Percentiles rank a stretch among this genome's conserved stretches.
Evolutionary conservation across 192 early-diverging fungal species (phyloP).

Genomic region (Umbelopsis ramanniana): DNA sequence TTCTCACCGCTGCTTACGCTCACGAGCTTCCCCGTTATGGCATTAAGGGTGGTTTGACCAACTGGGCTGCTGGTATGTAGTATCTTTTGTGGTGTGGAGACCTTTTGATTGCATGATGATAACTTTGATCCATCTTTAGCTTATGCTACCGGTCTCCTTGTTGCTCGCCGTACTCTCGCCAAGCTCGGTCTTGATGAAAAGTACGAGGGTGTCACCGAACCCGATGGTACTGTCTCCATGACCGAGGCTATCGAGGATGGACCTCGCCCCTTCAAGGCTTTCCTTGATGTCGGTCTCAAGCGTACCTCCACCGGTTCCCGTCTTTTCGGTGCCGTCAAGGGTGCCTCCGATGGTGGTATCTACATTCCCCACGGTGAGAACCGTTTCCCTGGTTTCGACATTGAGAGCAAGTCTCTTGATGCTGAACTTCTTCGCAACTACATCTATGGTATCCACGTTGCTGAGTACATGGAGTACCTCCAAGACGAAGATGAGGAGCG

Average conservation of each 20-base stretch:
- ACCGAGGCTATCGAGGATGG: slow-evolving; percentile 91
- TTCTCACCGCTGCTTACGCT: slow-evolving; percentile 93
- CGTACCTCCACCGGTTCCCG: slow-evolving; percentile 97
- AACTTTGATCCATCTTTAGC: slow-evolving; percentile 29
- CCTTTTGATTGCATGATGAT: no score
- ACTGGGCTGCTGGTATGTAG: slow-evolving; percentile 87
- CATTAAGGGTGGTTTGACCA: slow-evolving; percentile 98
- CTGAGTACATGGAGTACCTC: slow-evolving; percentile 98
- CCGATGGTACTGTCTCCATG: slow-evolving; percentile 86
- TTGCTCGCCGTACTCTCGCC: slow-evolving; percentile 92
- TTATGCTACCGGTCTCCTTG: slow-evolving; percentile 96
- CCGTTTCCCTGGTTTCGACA: slow-evolving; percentile 97
- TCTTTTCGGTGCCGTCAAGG: slow-evolving; percentile 98
- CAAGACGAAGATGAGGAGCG: slow-evolving; percentile 99
- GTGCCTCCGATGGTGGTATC: slow-evolving; percentile 98
- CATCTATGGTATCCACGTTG: slow-evolving; percentile 98
- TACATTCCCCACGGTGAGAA: slow-evolving; percentile 94
- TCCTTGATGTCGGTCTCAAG: slow-evolving; percentile 96
- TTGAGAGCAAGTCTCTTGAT: slow-evolving; percentile 85
- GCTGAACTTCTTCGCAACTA: slow-evolving; percentile 92
- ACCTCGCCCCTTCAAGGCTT: slow-evolving; percentile 96
- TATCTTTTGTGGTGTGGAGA: no score
- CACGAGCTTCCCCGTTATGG: slow-evolving; percentile 97
- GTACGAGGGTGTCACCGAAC: slow-evolving; percentile 93
- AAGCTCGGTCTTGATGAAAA: slow-evolving; percentile 95